Conservation (phyloP, 1,139 yeast genomes). For the Protomyces inundatus region DNA sequence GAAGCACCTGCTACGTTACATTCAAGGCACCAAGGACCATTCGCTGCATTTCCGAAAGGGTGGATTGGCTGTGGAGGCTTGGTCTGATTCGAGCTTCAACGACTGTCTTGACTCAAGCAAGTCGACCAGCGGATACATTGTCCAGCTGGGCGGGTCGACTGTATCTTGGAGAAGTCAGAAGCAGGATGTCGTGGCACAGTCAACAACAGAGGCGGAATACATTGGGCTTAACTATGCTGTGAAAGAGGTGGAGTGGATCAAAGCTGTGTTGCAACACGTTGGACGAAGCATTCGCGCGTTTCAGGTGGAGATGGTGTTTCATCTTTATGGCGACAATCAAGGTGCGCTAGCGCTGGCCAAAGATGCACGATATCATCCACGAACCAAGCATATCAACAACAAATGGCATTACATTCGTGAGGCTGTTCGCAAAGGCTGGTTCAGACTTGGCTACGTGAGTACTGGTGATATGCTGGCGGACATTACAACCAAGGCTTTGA, state of each 20-base stretch:
- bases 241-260: background rate
- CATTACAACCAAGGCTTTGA: background rate
- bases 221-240: background rate
- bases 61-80: background rate
- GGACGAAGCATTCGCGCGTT: background rate
- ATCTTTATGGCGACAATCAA: constrained; percentile 31
- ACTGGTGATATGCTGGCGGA: background rate
- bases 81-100: constrained; percentile 29
- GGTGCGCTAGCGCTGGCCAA: constrained; percentile 29
- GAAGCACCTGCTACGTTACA: constrained; percentile 22
- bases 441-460: background rate
- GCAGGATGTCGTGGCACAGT: constrained; percentile 30
- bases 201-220: constrained; percentile 1
- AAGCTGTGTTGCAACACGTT: background rate
- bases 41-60: background rate
- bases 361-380: constrained; percentile 29
- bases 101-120: constrained; percentile 16
- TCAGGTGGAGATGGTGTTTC: background rate
- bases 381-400: constrained; percentile 32
- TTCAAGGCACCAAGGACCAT: constrained; percentile 1
- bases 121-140: constrained; percentile 31
- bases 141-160: constrained; percentile 30
- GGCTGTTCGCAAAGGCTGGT: background rate
- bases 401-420: constrained; percentile 29
- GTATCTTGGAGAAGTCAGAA: constrained; percentile 32